Percentiles rank a stretch among this genome's conserved stretches.
Conservation (phyloP, 2,329 filamentous ascomycete species). For the Exophiala bonariae region DNA sequence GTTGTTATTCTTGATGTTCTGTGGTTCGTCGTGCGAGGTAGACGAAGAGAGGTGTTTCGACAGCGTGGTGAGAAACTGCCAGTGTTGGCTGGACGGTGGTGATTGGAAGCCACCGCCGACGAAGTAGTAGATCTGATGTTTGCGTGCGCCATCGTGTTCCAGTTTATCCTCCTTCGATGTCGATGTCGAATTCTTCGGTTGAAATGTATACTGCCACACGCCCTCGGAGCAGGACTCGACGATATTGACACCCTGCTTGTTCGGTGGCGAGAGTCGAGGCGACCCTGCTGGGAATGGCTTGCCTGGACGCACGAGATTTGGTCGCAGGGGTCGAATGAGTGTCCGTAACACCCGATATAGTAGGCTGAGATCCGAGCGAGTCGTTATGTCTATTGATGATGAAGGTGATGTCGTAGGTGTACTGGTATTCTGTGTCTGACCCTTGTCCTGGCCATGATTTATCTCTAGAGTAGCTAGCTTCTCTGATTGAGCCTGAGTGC, state of each 20-base stretch:
- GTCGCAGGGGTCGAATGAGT: slow-evolving; percentile 21
- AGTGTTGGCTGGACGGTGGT: slow-evolving; percentile 53
- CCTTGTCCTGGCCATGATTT: not conserved
- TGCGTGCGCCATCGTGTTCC: slow-evolving; percentile 14
- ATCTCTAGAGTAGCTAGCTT: no score
- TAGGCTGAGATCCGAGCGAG: slow-evolving; percentile 16
- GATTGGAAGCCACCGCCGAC: slow-evolving; percentile 58
- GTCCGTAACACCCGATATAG: slow-evolving; percentile 19
- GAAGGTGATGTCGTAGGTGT: not conserved
- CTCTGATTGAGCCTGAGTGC: no score
- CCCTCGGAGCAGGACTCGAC: slow-evolving; percentile 42
- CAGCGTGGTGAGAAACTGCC: slow-evolving; percentile 51
- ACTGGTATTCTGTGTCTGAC: not conserved
- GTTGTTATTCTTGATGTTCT: not conserved
- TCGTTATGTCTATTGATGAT: slow-evolving; percentile 15
- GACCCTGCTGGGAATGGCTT: slow-evolving; percentile 40
- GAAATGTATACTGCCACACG: slow-evolving; percentile 49
- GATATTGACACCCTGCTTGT: slow-evolving; percentile 36
- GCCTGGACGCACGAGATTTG: slow-evolving; percentile 18
- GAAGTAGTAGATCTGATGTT: slow-evolving; percentile 53
- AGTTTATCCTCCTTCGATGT: no score
- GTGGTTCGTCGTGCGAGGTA: not conserved
- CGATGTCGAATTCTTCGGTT: no score
- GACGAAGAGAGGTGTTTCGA: slow-evolving; percentile 36
- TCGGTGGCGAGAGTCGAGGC: slow-evolving; percentile 37